Evolutionary conservation across 1,284 basidiomycete genomes (phyloP).

Genomic region (Limonomyces culmigenus): DNA sequence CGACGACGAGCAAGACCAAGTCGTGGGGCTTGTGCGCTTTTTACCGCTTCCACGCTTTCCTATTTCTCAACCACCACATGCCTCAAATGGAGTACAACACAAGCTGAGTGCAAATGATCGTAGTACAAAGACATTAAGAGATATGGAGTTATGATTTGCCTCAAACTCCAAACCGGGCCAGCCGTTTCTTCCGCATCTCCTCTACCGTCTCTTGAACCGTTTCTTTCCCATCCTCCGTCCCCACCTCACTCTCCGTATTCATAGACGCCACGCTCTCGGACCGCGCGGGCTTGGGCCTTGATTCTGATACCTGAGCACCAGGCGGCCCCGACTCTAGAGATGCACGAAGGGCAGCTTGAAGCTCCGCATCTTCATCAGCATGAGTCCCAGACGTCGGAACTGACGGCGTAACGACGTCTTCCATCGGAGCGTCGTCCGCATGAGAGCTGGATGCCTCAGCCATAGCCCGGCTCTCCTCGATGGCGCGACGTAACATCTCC

Average conservation of each 20-base stretch:
- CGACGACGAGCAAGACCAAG: too few species aligned
- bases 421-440: neutral
- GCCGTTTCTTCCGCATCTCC: neutral
- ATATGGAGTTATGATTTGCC: neutral
- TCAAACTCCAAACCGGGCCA: neutral
- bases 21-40: too few species aligned
- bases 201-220: neutral
- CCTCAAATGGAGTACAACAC: too few species aligned
- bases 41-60: too few species aligned
- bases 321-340: slow-evolving; percentile 55
- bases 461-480: slow-evolving; percentile 21
- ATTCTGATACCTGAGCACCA: slow-evolving; percentile 10
- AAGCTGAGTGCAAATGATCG: too few species aligned
- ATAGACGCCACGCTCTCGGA: neutral
- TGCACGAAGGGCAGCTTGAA: slow-evolving; percentile 74
- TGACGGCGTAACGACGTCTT: slow-evolving; percentile 4
- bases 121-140: neutral
- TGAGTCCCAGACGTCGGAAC: slow-evolving; percentile 30
- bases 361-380: slow-evolving; percentile 75
- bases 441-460: slow-evolving; percentile 1
- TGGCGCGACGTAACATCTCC: slow-evolving; percentile 40
- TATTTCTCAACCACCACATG: too few species aligned
- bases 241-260: neutral
- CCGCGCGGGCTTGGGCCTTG: neutral
- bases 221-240: neutral